Evolutionary conservation across 345 rosid species (phyloP), one percentile per base, ranked within the genome.

Genomic region (Excoecaria cochinchinensis): DNA sequence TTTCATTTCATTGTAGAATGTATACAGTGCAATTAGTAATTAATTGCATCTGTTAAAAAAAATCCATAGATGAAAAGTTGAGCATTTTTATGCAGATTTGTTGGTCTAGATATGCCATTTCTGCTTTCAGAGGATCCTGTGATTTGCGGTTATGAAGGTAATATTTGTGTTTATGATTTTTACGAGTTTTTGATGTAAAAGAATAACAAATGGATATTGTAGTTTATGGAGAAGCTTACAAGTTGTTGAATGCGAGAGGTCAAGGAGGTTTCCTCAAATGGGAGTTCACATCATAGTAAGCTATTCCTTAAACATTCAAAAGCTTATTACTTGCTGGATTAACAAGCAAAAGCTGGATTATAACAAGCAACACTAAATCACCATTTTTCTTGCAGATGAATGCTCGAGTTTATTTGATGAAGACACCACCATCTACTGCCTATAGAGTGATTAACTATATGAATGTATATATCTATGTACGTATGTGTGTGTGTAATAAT

Each of bases 91-190:
- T 65, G 51, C 85, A 90, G 99, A 80, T 92, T 82, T 81, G 71
- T 95, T 74, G 97, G 90, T 80, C 88, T 95, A 40, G 99, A 92
- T 68, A 95, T 97, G 63, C 96, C 99, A n/a, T 86, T 95, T 83
- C 92, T 95, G 67, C 85, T 95, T 31, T 83, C 96, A 57, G 88
- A 87, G 80, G 99, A 95, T 89, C 97, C 99, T 0, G 98, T 95
- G 80, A 81, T 78, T 38, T 91, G 87, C 55, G 98, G 99, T 62
- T 95, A 92, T 64, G 86, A 89, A 87, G 96, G 99, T 95, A 89
- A 15, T 6, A 8, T 50, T 69, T 8, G 66, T 71, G 15, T 36
- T 61, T 62, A 71, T 6, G 24, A 16, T 46, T 16, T 57, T 40
- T 44, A 17, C 42, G 44, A 8, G 42, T 36, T 19, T n/a, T 17